A percentile compares a stretch with the other conserved stretches of the same genome.
Conservation (phyloP, 176 grass and related monocot species). For the Calamus simplicifolius region DNA sequence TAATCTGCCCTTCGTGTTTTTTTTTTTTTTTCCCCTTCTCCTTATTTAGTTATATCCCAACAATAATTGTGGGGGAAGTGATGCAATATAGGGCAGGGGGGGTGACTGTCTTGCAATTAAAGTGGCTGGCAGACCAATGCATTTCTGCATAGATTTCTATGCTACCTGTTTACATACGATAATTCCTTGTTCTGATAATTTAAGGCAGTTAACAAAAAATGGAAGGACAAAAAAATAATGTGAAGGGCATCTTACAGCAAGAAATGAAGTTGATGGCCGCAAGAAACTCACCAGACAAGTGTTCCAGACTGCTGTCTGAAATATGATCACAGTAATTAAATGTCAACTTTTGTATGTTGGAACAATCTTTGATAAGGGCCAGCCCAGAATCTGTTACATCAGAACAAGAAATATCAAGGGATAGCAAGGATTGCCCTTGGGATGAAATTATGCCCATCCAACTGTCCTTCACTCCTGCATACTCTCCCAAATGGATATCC, state of each 20-base stretch:
- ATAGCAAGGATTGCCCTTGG: constrained; percentile 80
- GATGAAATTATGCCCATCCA: constrained; percentile 82
- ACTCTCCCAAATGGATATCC: constrained; percentile 87
- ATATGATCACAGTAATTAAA: constrained; percentile 88
- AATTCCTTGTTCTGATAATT: not conserved
- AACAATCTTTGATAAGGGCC: constrained; percentile 57
- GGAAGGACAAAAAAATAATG: constrained; percentile 16
- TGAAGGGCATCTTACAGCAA: no score
- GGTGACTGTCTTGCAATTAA: no score
- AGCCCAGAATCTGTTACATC: constrained; percentile 80
- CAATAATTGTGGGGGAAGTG: no score
- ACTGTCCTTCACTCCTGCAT: constrained; percentile 82
- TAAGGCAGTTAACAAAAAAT: not conserved
- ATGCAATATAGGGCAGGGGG: no score
- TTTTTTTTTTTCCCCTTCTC: no score
- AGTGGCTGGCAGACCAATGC: no score
- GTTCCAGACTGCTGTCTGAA: constrained; percentile 59
- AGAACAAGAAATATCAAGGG: constrained; percentile 85
- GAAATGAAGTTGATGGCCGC: not conserved
- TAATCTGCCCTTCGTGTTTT: no score
- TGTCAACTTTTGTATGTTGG: constrained; percentile 59
- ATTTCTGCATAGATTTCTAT: no score
- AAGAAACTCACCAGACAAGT: constrained; percentile 50
- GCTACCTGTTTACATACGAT: no score
- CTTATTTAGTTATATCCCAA: no score